Evolutionary conservation across 2,329 filamentous ascomycete genomes (phyloP), one percentile per base, ranked within the genome.

Genomic region (Blumeria hordei): DNA sequence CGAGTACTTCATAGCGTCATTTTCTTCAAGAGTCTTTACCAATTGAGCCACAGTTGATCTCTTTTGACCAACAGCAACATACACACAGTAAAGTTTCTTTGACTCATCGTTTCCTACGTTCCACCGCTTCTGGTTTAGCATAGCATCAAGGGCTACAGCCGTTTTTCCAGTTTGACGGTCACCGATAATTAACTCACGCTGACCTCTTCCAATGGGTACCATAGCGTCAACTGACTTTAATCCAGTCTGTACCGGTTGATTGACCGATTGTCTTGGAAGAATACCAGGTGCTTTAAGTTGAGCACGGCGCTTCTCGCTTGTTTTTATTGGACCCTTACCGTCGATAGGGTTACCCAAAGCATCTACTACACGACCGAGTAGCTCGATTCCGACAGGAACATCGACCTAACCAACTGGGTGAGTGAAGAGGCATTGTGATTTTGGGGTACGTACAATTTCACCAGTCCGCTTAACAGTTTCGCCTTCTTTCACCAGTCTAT

Each of bases 91-190:
- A 57, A 98, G 87, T 82, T 98, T 98, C 84, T 95, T 90, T 70
- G 71, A 74, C 81, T 98, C 92, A 69, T 95, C 88, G 71, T 69
- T 76, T 69, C 72, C 67, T 70, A 72, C 76, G 81, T 98, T 98
- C 90, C 90, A 96, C 69, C 90, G 80, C 81, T 92, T 93, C 80
- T 98, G 92, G 84, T 98, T 98, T 60, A 98, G 83, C 65, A 98
- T 96, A 71, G 90, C 81, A 71, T 98, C 92, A 60, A 98, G 86
- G 67, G 84, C 90, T 70, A 98, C 90, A 67, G 92, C 92, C 69
- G 92, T 98, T 85, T 98, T 98, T 74, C 92, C 92, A 67, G 92
- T 98, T 76, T 98, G 92, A 88, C 92, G 92, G 71, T 98, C 92
- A 78, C 92, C 92, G 73, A 98, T 98, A 73, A 98, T 96, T 80